Evolutionary conservation across 805 yeast genomes (phyloP).

Genomic region (Grigorovia yakushimaensis): DNA sequence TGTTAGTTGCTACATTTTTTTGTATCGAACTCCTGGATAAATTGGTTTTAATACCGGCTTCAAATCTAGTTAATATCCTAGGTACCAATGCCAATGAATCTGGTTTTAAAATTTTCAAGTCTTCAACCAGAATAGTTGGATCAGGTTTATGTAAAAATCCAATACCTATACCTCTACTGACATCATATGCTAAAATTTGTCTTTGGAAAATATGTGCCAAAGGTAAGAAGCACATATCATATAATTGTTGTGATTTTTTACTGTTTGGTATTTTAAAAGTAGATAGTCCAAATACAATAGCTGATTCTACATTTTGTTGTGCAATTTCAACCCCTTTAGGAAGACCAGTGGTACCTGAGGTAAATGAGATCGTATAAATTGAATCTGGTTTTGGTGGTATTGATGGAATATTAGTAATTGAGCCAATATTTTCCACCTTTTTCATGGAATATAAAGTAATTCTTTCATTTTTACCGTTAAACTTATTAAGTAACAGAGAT

Average conservation of each 20-base stretch:
- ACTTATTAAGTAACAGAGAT: slow-evolving; percentile 22
- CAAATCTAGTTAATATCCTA: slow-evolving; percentile 51
- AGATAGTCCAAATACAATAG: slow-evolving; percentile 35
- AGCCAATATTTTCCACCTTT: slow-evolving; percentile 35
- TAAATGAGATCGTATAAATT: slow-evolving; percentile 54
- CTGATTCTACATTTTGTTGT: slow-evolving; percentile 43
- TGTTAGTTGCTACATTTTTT: slow-evolving; percentile 19
- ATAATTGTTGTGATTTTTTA: slow-evolving; percentile 19
- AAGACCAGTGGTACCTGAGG: slow-evolving; percentile 67
- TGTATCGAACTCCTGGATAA: slow-evolving; percentile 15
- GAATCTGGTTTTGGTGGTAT: slow-evolving; percentile 44
- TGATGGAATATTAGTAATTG: slow-evolving; percentile 33
- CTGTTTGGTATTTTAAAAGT: slow-evolving; percentile 23
- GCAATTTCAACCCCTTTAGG: slow-evolving; percentile 62
- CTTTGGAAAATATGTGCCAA: slow-evolving; percentile 53
- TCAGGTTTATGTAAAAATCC: slow-evolving; percentile 49
- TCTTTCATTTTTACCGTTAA: slow-evolving; percentile 24
- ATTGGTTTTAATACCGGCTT: slow-evolving; percentile 44
- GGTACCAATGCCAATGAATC: slow-evolving; percentile 50
- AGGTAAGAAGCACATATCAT: slow-evolving; percentile 40
- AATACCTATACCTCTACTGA: slow-evolving; percentile 39
- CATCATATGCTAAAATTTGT: slow-evolving; percentile 33
- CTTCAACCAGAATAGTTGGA: slow-evolving; percentile 47
- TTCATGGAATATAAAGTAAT: slow-evolving; percentile 35
- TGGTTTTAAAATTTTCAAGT: slow-evolving; percentile 46